Conservation (phyloP, 2,329 filamentous ascomycete species). For the Arthrinium phaeospermum region DNA sequence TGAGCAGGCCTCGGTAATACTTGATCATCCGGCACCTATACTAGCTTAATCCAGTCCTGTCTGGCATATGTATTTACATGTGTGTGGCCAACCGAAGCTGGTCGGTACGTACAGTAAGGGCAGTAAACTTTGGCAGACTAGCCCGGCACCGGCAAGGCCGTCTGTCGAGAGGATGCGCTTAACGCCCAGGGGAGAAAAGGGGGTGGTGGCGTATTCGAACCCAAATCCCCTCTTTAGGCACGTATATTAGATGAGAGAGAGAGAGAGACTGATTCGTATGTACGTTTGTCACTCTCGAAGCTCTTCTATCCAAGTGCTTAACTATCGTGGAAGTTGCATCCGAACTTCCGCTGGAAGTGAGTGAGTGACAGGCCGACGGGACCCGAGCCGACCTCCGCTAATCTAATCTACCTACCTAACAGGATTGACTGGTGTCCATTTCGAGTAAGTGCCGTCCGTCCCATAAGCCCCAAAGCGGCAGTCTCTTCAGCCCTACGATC, state of each 20-base stretch:
- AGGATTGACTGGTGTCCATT: neutral
- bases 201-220: neutral
- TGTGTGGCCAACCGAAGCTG: neutral
- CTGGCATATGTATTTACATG: slow-evolving; percentile 1
- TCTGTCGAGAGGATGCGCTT: neutral
- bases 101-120: slow-evolving; percentile 1
- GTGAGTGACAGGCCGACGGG: neutral
- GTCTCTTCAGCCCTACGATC: slow-evolving; percentile 12
- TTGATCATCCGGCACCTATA: neutral
- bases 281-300: neutral
- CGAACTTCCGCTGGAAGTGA: neutral
- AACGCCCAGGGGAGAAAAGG: neutral
- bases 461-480: slow-evolving; percentile 5
- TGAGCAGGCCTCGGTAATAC: neutral
- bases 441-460: neutral
- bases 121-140: neutral
- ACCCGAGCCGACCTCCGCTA: neutral
- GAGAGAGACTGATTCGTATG: neutral
- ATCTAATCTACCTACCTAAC: neutral
- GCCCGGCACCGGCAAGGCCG: neutral
- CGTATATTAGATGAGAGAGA: neutral
- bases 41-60: neutral
- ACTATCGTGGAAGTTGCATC: too few species aligned
- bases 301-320: neutral
- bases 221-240: neutral